phyloP scores from a whole-genome alignment of 768 basidiomycete species.

The Leccinum incarnatum region DNA sequence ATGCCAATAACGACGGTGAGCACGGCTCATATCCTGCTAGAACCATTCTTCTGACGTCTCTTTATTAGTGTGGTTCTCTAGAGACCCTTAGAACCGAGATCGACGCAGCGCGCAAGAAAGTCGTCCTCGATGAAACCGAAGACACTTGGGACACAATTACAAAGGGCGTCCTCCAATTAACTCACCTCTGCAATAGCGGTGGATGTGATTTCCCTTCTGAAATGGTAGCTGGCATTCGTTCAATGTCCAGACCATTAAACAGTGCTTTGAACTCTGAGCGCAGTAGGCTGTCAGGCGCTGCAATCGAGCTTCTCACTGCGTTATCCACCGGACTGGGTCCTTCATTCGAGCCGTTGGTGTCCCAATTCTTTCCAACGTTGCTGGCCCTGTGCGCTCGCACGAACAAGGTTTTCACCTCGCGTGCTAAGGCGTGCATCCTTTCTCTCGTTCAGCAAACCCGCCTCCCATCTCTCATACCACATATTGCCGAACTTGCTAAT shows the following conservation, averaged over 20 bases:
- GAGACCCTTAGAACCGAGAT: constrained; percentile 38
- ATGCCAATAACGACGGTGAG: constrained; percentile 33
- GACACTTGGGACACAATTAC: constrained; percentile 76
- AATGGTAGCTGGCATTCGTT: constrained; percentile 49
- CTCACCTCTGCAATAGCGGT: constrained; percentile 48
- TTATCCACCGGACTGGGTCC: constrained; percentile 54
- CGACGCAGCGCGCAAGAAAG: constrained; percentile 39
- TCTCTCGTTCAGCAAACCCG: constrained; percentile 66
- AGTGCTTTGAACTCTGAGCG: constrained; percentile 71
- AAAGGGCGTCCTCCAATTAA: constrained; percentile 45
- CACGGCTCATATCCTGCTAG: accelerated
- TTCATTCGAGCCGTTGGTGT: constrained; percentile 64
- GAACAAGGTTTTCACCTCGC: constrained; percentile 73
- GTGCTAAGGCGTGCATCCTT: constrained; percentile 59
- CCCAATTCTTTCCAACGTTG: constrained; percentile 66
- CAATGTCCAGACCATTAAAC: constrained; percentile 51
- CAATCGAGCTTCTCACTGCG: constrained; percentile 58
- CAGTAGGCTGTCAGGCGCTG: constrained; percentile 63
- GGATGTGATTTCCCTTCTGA: constrained; percentile 51
- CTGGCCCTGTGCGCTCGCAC: constrained; percentile 66
- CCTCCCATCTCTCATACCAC: constrained; percentile 58
- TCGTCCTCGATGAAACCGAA: constrained; percentile 62
- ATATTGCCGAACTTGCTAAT: constrained; percentile 52
- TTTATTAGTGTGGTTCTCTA: constrained; percentile 33
- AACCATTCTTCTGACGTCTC: background rate